Conservation (phyloP, 2,329 filamentous ascomycete species). For the Madurella mycetomatis region DNA sequence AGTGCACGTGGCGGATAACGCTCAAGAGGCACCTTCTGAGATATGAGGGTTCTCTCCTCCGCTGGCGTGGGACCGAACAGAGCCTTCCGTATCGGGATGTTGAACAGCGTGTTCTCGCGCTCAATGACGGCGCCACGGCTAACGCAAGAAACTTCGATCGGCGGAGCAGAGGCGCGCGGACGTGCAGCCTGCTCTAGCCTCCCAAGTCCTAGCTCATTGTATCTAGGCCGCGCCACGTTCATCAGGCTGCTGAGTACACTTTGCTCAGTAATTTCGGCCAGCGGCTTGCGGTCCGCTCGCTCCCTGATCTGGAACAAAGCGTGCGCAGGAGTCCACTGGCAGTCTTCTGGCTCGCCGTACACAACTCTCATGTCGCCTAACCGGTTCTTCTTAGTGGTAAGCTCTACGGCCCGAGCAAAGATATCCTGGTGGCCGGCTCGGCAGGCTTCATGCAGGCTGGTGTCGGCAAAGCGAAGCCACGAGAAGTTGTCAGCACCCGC, state of each 20-base stretch:
- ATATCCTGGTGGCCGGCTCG: slow-evolving; percentile 64
- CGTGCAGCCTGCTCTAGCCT: slow-evolving; percentile 77
- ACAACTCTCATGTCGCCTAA: slow-evolving; percentile 62
- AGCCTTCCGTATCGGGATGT: slow-evolving; percentile 65
- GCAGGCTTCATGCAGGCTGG: slow-evolving; percentile 68
- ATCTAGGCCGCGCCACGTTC: slow-evolving; percentile 67
- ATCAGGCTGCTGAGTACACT: slow-evolving; percentile 71
- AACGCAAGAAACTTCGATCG: slow-evolving; percentile 73
- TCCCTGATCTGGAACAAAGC: slow-evolving; percentile 77
- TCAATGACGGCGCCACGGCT: slow-evolving; percentile 63
- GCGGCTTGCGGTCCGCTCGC: slow-evolving; percentile 59
- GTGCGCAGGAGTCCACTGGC: slow-evolving; percentile 65
- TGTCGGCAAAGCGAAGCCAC: slow-evolving; percentile 82
- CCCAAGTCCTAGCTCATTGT: slow-evolving; percentile 65
- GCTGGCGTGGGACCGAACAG: slow-evolving; percentile 62
- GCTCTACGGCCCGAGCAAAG: slow-evolving; percentile 67
- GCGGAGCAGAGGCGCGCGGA: slow-evolving; percentile 77
- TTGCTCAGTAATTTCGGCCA: slow-evolving; percentile 66
- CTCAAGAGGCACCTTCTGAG: slow-evolving; percentile 62
- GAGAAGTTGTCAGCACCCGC: slow-evolving; percentile 68
- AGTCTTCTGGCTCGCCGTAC: slow-evolving; percentile 63
- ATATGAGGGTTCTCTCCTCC: slow-evolving; percentile 71
- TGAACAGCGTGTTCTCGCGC: slow-evolving; percentile 73
- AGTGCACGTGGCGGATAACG: slow-evolving; percentile 60
- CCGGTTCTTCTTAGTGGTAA: slow-evolving; percentile 52